Evolutionary conservation across 2,329 filamentous ascomycete species (phyloP).

Genomic region (Anthostomella pinea): DNA sequence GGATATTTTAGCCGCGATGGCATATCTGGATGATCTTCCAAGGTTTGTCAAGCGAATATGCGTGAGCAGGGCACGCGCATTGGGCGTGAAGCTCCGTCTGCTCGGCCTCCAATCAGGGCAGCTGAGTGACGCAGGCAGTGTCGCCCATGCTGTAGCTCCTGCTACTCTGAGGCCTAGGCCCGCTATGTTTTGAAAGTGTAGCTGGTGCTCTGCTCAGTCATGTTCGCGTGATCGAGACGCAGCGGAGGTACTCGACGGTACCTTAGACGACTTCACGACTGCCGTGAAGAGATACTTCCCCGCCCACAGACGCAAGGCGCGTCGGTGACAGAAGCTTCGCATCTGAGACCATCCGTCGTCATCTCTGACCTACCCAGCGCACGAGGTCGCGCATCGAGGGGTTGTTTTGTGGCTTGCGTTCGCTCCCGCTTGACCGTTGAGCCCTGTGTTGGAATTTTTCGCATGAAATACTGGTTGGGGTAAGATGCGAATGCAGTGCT

Average conservation of each 20-base stretch:
- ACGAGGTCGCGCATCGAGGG: constrained; percentile 3
- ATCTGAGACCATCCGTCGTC: not conserved
- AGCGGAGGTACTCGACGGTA: too few relatives aligned
- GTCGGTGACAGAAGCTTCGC: not conserved
- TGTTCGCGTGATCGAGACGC: not conserved
- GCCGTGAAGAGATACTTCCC: too few relatives aligned
- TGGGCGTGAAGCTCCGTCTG: not conserved
- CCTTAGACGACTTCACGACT: too few relatives aligned
- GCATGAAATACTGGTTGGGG: constrained; percentile 11
- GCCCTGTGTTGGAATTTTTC: constrained; percentile 2
- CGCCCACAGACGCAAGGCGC: too few relatives aligned
- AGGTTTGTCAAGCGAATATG: constrained; percentile 1
- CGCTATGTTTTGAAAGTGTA: too few relatives aligned
- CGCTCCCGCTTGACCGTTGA: constrained; percentile 15
- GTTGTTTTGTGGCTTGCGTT: constrained; percentile 16
- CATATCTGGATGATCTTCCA: constrained; percentile 1
- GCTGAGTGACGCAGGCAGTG: not conserved
- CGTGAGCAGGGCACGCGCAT: not conserved
- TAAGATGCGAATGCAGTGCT: constrained; percentile 9
- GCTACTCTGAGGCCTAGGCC: not conserved
- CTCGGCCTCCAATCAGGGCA: not conserved
- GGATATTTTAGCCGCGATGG: constrained; percentile 1
- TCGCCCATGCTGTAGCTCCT: constrained; percentile 1
- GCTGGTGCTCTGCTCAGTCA: not conserved
- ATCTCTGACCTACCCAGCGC: constrained; percentile 4